A percentile compares a stretch with the other conserved stretches of the same genome.
These are phyloP conservation scores for Barnettozyma hawaiiensis DNA, from an alignment of 1,139 yeast genomes.

Conservation along the genomic window DNA sequence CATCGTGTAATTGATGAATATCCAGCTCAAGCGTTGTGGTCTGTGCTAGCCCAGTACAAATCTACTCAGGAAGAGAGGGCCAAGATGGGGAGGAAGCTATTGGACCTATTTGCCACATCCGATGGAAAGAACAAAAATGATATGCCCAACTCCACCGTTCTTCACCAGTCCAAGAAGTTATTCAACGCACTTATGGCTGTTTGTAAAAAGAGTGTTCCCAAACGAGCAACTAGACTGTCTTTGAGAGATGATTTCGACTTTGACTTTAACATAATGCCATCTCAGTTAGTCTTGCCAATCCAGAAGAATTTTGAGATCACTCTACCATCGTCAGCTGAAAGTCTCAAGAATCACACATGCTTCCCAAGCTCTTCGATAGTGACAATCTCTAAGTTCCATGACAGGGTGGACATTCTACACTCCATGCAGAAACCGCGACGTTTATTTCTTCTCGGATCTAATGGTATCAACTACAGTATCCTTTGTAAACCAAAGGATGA, in stretches of 20 bases:
- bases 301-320: constrained; percentile 64
- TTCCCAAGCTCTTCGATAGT: constrained; percentile 50
- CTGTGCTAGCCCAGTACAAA: constrained; percentile 64
- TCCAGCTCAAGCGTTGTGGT: constrained; percentile 85
- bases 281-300: constrained; percentile 76
- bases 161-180: constrained; percentile 26
- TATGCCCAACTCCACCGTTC: constrained; percentile 13
- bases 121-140: constrained; percentile 14
- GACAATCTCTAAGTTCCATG: constrained; percentile 54
- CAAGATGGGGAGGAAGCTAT: constrained; percentile 45
- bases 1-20: constrained; percentile 54
- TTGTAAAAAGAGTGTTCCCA: constrained; percentile 32
- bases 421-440: constrained; percentile 88
- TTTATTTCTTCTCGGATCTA: constrained; percentile 69
- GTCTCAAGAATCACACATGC: constrained; percentile 41
- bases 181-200: constrained; percentile 30
- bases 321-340: constrained; percentile 48
- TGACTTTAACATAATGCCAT: constrained; percentile 46
- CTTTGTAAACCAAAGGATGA: constrained; percentile 87
- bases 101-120: constrained; percentile 26
- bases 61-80: constrained; percentile 59
- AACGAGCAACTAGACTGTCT: constrained; percentile 25
- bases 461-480: constrained; percentile 64
- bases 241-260: constrained; percentile 46
- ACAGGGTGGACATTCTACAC: constrained; percentile 59